phyloP scores from a whole-genome alignment of 2,329 filamentous ascomycete species.

The Alternaria tenuissima region DNA sequence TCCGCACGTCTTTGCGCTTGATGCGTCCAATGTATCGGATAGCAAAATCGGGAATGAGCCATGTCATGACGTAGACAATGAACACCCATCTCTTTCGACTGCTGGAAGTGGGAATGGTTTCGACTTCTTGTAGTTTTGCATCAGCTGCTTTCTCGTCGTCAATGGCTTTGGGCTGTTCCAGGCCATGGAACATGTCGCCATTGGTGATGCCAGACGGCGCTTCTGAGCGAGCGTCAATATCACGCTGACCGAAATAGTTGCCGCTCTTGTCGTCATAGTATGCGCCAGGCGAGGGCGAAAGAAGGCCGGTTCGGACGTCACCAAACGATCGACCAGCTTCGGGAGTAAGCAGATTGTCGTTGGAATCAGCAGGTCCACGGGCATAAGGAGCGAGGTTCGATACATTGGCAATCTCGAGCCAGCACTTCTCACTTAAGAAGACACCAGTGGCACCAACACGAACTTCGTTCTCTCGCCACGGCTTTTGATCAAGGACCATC shows the following conservation, averaged over 20 bases:
- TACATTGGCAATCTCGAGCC: constrained; percentile 86
- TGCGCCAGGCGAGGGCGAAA: constrained; percentile 65
- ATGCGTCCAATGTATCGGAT: constrained; percentile 82
- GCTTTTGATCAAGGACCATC: constrained; percentile 87
- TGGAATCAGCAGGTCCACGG: constrained; percentile 32
- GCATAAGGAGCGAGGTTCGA: constrained; percentile 63
- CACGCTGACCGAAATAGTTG: constrained; percentile 82
- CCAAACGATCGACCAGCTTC: constrained; percentile 63
- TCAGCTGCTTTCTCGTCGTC: constrained; percentile 94
- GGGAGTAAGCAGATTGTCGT: constrained; percentile 65
- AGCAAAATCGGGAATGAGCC: constrained; percentile 83
- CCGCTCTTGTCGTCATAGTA: constrained; percentile 79
- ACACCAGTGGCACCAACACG: constrained; percentile 90
- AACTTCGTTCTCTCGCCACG: constrained; percentile 92
- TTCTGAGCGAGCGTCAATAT: constrained; percentile 86
- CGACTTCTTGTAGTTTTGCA: constrained; percentile 87
- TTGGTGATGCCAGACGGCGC: constrained; percentile 91
- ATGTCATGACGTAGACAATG: constrained; percentile 83
- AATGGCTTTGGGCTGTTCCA: constrained; percentile 93
- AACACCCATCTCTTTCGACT: constrained; percentile 92
- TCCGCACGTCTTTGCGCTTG: constrained; percentile 88
- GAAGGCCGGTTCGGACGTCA: constrained; percentile 65
- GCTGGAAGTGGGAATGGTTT: constrained; percentile 78
- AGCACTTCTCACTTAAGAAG: constrained; percentile 94
- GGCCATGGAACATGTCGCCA: constrained; percentile 95